Conservation (phyloP, 192 early-diverging fungal species). For the Linderina pennispora region DNA sequence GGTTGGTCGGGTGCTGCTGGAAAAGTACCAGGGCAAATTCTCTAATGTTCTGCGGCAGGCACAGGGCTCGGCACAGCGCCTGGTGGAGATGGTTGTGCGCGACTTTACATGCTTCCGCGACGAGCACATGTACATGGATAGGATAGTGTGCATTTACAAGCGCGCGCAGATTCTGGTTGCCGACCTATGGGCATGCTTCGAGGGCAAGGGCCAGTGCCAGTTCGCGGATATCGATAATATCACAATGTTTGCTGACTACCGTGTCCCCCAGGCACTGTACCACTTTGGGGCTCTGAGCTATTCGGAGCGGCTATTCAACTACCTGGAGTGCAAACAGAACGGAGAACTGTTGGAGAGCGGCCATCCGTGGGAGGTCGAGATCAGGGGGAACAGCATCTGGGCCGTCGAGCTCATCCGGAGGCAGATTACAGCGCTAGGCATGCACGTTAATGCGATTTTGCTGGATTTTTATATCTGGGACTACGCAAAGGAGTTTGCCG, state of each 20-base stretch:
- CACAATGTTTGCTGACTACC: slow-evolving; percentile 91
- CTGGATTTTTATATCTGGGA: slow-evolving; percentile 92
- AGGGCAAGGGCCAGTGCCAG: slow-evolving; percentile 51
- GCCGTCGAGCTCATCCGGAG: slow-evolving; percentile 56
- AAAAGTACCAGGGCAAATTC: slow-evolving; percentile 60
- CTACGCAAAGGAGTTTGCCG: slow-evolving; percentile 62
- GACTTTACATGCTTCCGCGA: slow-evolving; percentile 67
- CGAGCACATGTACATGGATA: slow-evolving; percentile 50
- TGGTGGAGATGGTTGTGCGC: slow-evolving; percentile 52
- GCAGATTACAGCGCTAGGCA: slow-evolving; percentile 12
- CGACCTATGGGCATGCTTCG: slow-evolving; percentile 84
- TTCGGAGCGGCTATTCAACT: slow-evolving; percentile 49
- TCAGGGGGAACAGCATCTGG: slow-evolving; percentile 75
- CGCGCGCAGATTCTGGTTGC: slow-evolving; percentile 81
- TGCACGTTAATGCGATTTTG: slow-evolving; percentile 63
- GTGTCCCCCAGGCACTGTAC: slow-evolving; percentile 68
- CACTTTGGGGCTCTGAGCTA: slow-evolving; percentile 66
- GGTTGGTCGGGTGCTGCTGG: slow-evolving; percentile 59
- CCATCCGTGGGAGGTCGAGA: slow-evolving; percentile 67
- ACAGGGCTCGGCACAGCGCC: slow-evolving; percentile 47
- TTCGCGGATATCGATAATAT: slow-evolving; percentile 73
- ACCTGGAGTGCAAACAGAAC: slow-evolving; percentile 20
- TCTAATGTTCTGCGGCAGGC: slow-evolving; percentile 49
- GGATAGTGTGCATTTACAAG: slow-evolving; percentile 63
- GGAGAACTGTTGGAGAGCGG: slow-evolving; percentile 51